Percentiles rank a stretch among this genome's conserved stretches.
phyloP scores from a whole-genome alignment of 2,329 filamentous ascomycete species.

The Aspergillus unguis region DNA sequence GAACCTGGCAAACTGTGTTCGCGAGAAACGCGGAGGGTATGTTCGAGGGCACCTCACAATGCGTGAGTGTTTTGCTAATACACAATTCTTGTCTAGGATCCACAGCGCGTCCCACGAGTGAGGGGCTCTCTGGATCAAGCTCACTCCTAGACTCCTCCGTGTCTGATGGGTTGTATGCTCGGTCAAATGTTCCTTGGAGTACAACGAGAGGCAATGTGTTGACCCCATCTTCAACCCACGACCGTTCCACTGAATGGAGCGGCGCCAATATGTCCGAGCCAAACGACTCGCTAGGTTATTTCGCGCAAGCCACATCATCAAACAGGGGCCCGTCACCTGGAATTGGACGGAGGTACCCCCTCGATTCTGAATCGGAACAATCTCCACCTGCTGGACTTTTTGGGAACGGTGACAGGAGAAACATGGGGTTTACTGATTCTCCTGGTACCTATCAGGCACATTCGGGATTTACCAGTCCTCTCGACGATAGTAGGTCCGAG shows the following conservation, averaged over 20 bases:
- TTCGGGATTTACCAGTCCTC: conserved; percentile 25
- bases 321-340: conserved; percentile 39
- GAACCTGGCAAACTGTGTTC: conserved; percentile 48
- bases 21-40: conserved; percentile 50
- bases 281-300: conserved; percentile 47
- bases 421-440: conserved; percentile 31
- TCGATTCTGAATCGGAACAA: conserved; percentile 31
- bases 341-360: conserved; percentile 30
- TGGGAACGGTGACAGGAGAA: conserved; percentile 35
- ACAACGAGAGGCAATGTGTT: conserved; percentile 45
- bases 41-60: not conserved
- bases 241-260: conserved; percentile 48
- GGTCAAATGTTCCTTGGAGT: conserved; percentile 58
- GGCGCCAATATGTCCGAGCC: conserved; percentile 41
- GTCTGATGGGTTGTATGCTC: conserved; percentile 59
- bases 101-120: conserved; percentile 33
- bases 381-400: conserved; percentile 34
- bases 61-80: not conserved
- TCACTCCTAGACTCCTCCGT: conserved; percentile 68
- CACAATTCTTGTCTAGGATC: conserved; percentile 21
- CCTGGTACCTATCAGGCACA: conserved; percentile 33
- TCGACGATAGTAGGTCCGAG: conserved; percentile 31
- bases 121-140: conserved; percentile 64
- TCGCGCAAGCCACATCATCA: conserved; percentile 43
- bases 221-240: conserved; percentile 58